Evolutionary conservation across 2,329 filamentous ascomycete genomes (phyloP), one percentile per base, ranked within the genome.

Genomic region (Pseudogymnoascus sp.): DNA sequence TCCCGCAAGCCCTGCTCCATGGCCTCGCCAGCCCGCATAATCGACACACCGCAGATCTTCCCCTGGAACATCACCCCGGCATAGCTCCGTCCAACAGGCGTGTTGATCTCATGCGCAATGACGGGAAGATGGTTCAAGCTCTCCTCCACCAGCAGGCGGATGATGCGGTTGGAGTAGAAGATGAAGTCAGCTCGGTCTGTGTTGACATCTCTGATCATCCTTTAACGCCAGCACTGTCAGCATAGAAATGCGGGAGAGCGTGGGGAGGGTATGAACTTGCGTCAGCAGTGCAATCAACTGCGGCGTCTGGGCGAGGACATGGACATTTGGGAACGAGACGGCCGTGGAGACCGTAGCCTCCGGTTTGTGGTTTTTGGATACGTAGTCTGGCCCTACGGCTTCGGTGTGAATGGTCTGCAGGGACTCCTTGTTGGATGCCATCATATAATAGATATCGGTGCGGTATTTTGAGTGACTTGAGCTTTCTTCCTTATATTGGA

Each of bases 131-230:
- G 95, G 76, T 99, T 99, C 62, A 99, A 82, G 3, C 95, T 95
- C 78, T 99, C 95, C 77, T 99, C 95, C 41, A 99, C 95, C 5
- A 99, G 83, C 43, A 99, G 83, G 33, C 95, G 91, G 75, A 97
- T 97, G 75, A 99, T 97, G 64, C 95, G 87, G 78, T 99, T 99
- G 45, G 93, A 96, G 80, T 97, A 96, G 79, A 99, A 99, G 73
- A 99, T 97, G 75, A 99, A 99, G 76, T 99, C 95, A 66, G 92
- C 95, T 64, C 95, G 89, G 63, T 88, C 86, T 5, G 95, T 99
- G 68, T 88, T 84, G 75, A 90, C 90, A 76, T 96, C 92, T 70
- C 95, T 89, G 73, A 99, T 97, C 84, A 97, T 97, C 66, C 93
- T 97, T 71, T 66, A 63, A 65, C 65, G 16, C 16, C n/a, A 16